Base-by-base conservation (phyloP, 352 stramenopile genomes). In the Pythium rishiriense region DNA sequence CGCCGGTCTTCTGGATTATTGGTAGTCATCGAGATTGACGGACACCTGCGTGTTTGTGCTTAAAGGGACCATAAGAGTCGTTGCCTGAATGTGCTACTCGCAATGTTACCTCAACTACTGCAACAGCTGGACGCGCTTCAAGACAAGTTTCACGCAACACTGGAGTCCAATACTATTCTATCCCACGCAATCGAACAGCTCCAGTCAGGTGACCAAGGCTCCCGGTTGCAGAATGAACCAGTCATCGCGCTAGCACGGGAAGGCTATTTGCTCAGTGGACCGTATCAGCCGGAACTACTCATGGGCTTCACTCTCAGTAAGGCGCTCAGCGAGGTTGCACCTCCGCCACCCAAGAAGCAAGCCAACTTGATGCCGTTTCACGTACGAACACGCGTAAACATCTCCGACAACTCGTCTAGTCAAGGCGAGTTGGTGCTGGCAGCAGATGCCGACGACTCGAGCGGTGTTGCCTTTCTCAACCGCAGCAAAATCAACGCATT, bases 401-500 rank as follows among this genome's bases (percentile, higher is more conserved):
- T 47, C 29, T 7, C 51, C 59, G 33, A 63, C 50, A 60, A 59
- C 14, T n/a, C 54, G 1, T 47, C 74, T 19, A 73, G 19, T n/a
- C 55, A 45, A 45, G 64, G 50, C 19, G n/a, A 67, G 10, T 17
- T 78, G 10, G 17, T 58, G 19, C 61, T 88, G 25, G 59, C 59
- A 24, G 69, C 72, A 0, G 75, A 82, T 31, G 28, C 64, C 11
- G 74, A 69, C 41, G 79, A 88, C 47, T 11, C 24, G 0, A 85
- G 73, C 52, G 79, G 77, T 3, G 68, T 60, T 8, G 66, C 75
- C 15, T 88, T 84, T 46, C 68, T 88, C 33, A 86, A 85, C 62
- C 79, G 79, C 17, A 78, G 67, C 48, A 88, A 88, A 57, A 83
- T 87, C 60, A 87, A 87, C 24, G 66, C 70, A 24, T 88, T 87